Percentiles rank a stretch among this genome's conserved stretches.
Evolutionary conservation across 768 basidiomycete species (phyloP).

Genomic region (Chalciporus piperatus): DNA sequence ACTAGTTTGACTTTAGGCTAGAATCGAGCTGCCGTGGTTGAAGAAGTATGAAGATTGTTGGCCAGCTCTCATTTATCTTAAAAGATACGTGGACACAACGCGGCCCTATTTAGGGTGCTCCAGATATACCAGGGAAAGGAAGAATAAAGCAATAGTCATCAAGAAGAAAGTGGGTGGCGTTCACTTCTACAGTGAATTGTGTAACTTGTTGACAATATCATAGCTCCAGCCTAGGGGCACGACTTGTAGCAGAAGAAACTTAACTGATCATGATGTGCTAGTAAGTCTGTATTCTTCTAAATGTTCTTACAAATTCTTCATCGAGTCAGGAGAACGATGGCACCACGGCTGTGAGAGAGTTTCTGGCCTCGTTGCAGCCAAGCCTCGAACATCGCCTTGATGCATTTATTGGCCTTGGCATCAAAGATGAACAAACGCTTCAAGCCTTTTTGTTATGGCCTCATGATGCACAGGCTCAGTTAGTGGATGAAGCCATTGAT

Average conservation of each 20-base stretch:
- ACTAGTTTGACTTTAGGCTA: slow-evolving; percentile 4
- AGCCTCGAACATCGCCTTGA: slow-evolving; percentile 18
- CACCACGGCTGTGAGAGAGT: slow-evolving; percentile 5
- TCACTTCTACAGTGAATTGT: too few relatives aligned
- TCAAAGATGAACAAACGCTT: slow-evolving; percentile 21
- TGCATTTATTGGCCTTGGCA: slow-evolving; percentile 20
- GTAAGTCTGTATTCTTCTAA: slow-evolving; percentile 8
- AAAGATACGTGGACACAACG: slow-evolving; percentile 14
- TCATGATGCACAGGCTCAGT: slow-evolving; percentile 8
- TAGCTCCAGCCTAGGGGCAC: too few relatives aligned
- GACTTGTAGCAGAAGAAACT: neutral
- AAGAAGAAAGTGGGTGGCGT: neutral
- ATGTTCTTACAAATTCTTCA: neutral
- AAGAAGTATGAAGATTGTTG: slow-evolving; percentile 16
- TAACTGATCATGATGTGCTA: neutral
- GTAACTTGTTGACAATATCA: too few relatives aligned
- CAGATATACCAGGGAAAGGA: neutral
- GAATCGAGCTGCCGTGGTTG: slow-evolving; percentile 15
- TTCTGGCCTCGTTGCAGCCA: slow-evolving; percentile 21
- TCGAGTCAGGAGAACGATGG: neutral
- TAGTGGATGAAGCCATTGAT: slow-evolving; percentile 12
- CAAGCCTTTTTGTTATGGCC: slow-evolving; percentile 25
- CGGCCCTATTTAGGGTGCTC: slow-evolving; percentile 2
- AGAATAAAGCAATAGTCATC: neutral
- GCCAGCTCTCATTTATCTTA: slow-evolving; percentile 20